Base-by-base conservation (phyloP, 2,329 filamentous ascomycete species). In the Penicillium sp. region DNA sequence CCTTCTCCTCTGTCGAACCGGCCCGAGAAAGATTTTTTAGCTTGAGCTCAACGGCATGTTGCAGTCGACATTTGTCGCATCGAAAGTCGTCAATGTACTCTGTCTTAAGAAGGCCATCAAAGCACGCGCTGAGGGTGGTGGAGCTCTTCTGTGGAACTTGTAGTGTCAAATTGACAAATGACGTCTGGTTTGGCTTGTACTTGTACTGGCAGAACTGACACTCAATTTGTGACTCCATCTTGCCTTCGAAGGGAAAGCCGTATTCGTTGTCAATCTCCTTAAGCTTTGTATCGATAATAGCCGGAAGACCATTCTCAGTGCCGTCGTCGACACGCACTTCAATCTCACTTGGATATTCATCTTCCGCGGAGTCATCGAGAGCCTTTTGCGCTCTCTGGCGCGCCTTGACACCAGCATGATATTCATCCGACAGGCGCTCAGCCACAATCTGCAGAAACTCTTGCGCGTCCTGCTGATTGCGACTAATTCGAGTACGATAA, bases 81-180 rank as follows among this genome's bases (percentile, higher is more conserved):
- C 91, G 93, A 82, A 96, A 99, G 75, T 97, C 95, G 66, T 98
- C 94, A 67, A 99, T 97, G 74, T 93, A 90, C 76, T 99, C 95
- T 0, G 92, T 92, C 78, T 97, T 97, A 68, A 99, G 89, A 77
- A 97, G 90, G 46, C 91, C 91, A 71, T 99, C 95, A 70, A 99
- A 95, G 76, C 95, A 99, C 8, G 88, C 84, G 72, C 90, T 93
- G 17, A 99, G 84, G 0, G 92, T 90, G 0, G 93, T 93, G 2
- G 91, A 90, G 55, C 85, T 88, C 64, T 89, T 86, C 74, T 95
- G 91, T 0, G 95, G 95, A 3, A 99, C 95, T 70, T 93, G 92
- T 57, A 99, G 82, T 1, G 94, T 98, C 66, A 99, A 80, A 21
- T 93, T 96, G 76, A 96, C 94, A 73, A 99, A 99, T 0, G 88